Conservation (phyloP, 225 moss, liverwort and hornwort species). For the Thuidium tamariscinum region DNA sequence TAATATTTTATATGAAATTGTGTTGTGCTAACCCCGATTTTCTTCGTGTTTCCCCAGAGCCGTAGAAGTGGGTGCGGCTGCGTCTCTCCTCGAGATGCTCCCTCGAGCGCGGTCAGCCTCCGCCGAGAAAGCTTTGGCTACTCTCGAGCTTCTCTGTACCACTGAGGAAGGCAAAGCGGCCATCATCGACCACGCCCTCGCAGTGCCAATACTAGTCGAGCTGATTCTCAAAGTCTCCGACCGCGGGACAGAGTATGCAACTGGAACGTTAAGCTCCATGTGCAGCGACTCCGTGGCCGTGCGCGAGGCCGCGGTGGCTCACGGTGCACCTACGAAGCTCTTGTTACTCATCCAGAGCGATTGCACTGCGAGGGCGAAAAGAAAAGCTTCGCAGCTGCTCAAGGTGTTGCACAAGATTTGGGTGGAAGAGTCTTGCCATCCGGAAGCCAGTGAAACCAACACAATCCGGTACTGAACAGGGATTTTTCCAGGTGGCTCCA, state of each 20-base stretch:
- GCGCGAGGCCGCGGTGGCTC: slow-evolving; percentile 41
- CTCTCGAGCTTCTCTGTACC: slow-evolving; percentile 36
- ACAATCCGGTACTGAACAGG: slow-evolving; percentile 30
- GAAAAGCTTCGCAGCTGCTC: slow-evolving; percentile 59
- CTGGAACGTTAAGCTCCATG: slow-evolving; percentile 28
- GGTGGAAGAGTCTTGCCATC: slow-evolving; percentile 43
- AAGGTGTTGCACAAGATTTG: slow-evolving; percentile 67
- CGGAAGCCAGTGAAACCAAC: slow-evolving; percentile 24
- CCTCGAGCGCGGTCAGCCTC: slow-evolving; percentile 32
- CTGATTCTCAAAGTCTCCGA: slow-evolving; percentile 41
- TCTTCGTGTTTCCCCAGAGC: slow-evolving; percentile 4
- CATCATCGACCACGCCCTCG: slow-evolving; percentile 36
- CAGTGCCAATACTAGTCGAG: slow-evolving; percentile 44
- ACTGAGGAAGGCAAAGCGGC: slow-evolving; percentile 36
- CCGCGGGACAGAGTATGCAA: slow-evolving; percentile 46
- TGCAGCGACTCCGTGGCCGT: slow-evolving; percentile 24
- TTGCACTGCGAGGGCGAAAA: slow-evolving; percentile 64
- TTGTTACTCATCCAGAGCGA: slow-evolving; percentile 56
- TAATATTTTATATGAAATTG: no score
- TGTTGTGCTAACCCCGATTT: neutral
- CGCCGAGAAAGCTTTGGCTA: slow-evolving; percentile 45
- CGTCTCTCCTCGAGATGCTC: slow-evolving; percentile 35
- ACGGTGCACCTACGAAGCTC: slow-evolving; percentile 42
- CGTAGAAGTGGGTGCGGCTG: slow-evolving; percentile 34
- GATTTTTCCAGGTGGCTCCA: neutral